These are phyloP conservation scores for Jatropha podagrica DNA, from an alignment of 441 rosid species.

Conservation along the genomic window DNA sequence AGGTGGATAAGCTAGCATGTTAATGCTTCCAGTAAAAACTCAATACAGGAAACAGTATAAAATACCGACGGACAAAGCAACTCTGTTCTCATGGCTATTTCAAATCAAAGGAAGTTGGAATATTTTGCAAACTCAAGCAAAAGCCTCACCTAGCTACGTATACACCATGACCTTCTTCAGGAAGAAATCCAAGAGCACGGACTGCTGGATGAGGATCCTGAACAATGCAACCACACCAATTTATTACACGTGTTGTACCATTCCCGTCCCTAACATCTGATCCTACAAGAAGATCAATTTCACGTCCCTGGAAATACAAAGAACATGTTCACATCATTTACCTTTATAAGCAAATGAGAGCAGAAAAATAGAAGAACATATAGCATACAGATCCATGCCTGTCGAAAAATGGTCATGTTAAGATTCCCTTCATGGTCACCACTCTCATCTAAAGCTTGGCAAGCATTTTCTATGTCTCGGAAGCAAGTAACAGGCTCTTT, in stretches of 20 bases:
- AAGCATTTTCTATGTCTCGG: conserved; percentile 84
- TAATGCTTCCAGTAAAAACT: neutral
- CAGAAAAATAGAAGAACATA: neutral
- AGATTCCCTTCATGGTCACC: conserved; percentile 60
- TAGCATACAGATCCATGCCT: conserved; percentile 44
- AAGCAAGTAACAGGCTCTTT: conserved; percentile 95
- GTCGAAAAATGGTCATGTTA: conserved; percentile 78
- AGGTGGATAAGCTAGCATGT: neutral
- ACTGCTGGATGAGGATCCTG: conserved; percentile 98
- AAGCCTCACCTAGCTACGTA: conserved; percentile 74
- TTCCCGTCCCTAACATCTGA: conserved; percentile 92
- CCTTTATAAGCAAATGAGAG: neutral
- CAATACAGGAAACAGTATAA: neutral
- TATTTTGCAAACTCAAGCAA: neutral
- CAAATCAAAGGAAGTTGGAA: neutral
- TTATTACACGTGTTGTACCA: conserved; percentile 80
- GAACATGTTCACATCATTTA: conserved; percentile 1
- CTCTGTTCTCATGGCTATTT: neutral
- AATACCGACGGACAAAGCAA: neutral
- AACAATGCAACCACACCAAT: conserved; percentile 95
- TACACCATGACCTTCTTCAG: conserved; percentile 98
- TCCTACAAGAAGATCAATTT: conserved; percentile 79
- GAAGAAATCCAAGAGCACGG: conserved; percentile 98
- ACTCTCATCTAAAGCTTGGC: conserved; percentile 64
- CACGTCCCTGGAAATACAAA: conserved; percentile 62